Percentiles rank a stretch among this genome's conserved stretches.
Conservation (phyloP, 345 rosid genomes). For the Salix caprea region DNA sequence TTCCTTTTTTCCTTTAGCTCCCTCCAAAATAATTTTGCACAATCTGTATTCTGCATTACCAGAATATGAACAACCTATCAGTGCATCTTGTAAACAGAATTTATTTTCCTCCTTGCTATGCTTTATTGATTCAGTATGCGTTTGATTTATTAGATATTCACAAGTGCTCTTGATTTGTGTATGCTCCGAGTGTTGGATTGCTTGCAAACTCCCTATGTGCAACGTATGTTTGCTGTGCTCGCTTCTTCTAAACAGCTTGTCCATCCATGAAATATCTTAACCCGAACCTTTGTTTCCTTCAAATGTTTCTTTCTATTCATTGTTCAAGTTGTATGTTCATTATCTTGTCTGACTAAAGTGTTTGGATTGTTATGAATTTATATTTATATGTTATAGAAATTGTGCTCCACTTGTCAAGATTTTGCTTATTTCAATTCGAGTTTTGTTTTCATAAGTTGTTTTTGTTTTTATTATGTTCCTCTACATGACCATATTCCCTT, state of each 20-base stretch:
- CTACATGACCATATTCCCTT: not conserved
- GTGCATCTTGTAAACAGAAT: too few species aligned
- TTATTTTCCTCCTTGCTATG: not conserved
- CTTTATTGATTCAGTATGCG: not conserved
- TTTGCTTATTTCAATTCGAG: not conserved
- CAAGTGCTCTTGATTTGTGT: not conserved
- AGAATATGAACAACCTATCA: too few species aligned
- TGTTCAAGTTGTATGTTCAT: not conserved
- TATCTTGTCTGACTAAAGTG: not conserved
- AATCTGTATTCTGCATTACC: too few species aligned
- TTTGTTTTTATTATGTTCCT: not conserved
- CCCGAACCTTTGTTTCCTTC: not conserved
- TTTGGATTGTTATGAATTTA: not conserved
- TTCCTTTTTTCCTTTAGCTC: too few species aligned
- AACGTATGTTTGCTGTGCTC: not conserved
- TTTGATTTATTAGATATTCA: not conserved
- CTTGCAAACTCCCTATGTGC: not conserved
- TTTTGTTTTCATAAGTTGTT: not conserved
- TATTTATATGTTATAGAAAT: not conserved
- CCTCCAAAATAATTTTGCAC: too few species aligned
- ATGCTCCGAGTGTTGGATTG: not conserved
- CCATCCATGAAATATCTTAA: not conserved
- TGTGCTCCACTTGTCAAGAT: not conserved
- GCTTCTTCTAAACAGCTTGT: not conserved
- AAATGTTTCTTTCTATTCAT: not conserved